Conservation (phyloP, 2,329 filamentous ascomycete genomes). For the Phyllosticta capitalensis region DNA sequence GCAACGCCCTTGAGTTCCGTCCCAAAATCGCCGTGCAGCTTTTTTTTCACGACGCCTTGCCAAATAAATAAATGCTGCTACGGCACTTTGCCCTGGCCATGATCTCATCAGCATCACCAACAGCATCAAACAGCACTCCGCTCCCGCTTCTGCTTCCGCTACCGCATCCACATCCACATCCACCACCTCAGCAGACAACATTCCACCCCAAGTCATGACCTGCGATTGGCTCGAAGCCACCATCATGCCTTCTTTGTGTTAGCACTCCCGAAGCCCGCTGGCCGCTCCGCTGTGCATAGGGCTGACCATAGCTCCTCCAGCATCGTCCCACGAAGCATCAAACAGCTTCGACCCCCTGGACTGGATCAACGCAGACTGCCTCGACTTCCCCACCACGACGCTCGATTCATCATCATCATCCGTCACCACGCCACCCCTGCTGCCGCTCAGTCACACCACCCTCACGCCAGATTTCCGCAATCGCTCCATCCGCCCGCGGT, state of each 20-base stretch:
- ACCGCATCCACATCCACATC: slow-evolving; percentile 5
- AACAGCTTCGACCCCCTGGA: slow-evolving; percentile 15
- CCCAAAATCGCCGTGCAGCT: background rate
- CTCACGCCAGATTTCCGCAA: slow-evolving; percentile 6
- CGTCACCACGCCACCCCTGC: slow-evolving; percentile 12
- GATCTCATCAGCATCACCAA: slow-evolving; percentile 10
- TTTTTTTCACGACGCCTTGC: background rate
- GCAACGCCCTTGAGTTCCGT: background rate
- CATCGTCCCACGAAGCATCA: slow-evolving; percentile 10
- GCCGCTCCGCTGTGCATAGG: slow-evolving; percentile 4
- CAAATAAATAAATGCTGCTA: slow-evolving; percentile 8
- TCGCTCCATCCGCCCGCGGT: slow-evolving; percentile 1
- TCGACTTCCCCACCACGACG: slow-evolving; percentile 20
- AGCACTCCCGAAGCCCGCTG: slow-evolving; percentile 2
- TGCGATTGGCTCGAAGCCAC: slow-evolving; percentile 10
- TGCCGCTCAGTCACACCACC: slow-evolving; percentile 11
- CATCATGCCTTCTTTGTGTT: slow-evolving; percentile 5
- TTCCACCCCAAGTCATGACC: slow-evolving; percentile 6
- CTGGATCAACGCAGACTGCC: slow-evolving; percentile 22
- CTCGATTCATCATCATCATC: slow-evolving; percentile 14
- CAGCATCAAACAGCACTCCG: background rate
- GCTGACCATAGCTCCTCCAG: slow-evolving; percentile 4
- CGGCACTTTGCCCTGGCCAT: slow-evolving; percentile 7
- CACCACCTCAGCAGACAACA: background rate
- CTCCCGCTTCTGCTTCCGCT: background rate